Evolutionary conservation across 2,329 filamentous ascomycete species (phyloP).

Genomic region (Neonectria hederae): DNA sequence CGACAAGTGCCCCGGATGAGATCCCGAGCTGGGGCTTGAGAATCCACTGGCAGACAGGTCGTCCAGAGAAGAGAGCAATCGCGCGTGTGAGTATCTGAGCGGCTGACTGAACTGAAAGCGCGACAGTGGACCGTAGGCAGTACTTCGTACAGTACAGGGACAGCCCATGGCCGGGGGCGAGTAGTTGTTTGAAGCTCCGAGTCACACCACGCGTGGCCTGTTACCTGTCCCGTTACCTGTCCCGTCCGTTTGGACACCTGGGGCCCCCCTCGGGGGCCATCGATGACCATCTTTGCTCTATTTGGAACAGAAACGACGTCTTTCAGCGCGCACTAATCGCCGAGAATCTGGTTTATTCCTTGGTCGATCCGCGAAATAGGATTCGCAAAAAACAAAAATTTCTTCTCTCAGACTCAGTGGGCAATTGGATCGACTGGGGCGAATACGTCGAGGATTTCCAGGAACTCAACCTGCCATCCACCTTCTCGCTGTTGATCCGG

Average conservation of each 20-base stretch:
- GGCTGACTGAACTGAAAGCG: constrained; percentile 14
- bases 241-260: constrained; percentile 39
- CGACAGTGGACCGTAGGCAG: constrained; percentile 28
- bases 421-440: constrained; percentile 31
- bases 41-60: constrained; percentile 23
- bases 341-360: constrained; percentile 37
- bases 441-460: constrained; percentile 27
- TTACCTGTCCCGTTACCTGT: constrained; percentile 42
- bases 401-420: neutral
- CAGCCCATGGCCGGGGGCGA: constrained; percentile 37
- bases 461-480: constrained; percentile 11
- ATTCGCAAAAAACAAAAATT: constrained; percentile 26
- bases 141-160: constrained; percentile 17
- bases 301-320: constrained; percentile 34
- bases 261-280: constrained; percentile 20
- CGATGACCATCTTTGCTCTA: constrained; percentile 36
- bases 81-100: constrained; percentile 30
- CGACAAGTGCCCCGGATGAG: constrained; percentile 31
- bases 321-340: constrained; percentile 33
- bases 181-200: constrained; percentile 36
- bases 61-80: constrained; percentile 28
- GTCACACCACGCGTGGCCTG: constrained; percentile 44
- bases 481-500: neutral
- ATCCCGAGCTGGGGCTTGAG: constrained; percentile 22
- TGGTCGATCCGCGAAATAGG: constrained; percentile 35